Evolutionary conservation across 1,139 yeast genomes (phyloP).

Genomic region (Pichia sorboxylosa): DNA sequence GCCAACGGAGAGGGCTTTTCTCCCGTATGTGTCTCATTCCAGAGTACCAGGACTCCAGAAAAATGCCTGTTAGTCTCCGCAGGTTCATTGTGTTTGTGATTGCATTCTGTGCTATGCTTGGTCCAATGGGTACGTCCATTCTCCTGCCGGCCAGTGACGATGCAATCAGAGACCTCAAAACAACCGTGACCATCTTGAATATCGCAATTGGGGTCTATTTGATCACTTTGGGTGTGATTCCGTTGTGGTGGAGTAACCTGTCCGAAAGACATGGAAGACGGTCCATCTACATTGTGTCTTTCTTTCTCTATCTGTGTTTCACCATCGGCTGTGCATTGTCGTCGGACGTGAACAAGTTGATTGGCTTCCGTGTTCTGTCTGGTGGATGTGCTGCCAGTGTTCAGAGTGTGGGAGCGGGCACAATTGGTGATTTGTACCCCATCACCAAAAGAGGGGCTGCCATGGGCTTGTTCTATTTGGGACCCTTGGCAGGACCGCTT

Average conservation of each 20-base stretch:
- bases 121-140: slow-evolving; percentile 89
- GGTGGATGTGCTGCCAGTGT: slow-evolving; percentile 84
- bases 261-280: slow-evolving; percentile 71
- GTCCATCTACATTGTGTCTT: slow-evolving; percentile 58
- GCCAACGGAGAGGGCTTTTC: slow-evolving; percentile 44
- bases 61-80: slow-evolving; percentile 42
- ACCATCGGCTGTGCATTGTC: slow-evolving; percentile 64
- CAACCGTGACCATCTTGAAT: slow-evolving; percentile 52
- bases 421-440: slow-evolving; percentile 61
- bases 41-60: slow-evolving; percentile 64
- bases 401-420: slow-evolving; percentile 86
- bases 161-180: slow-evolving; percentile 42
- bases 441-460: slow-evolving; percentile 67
- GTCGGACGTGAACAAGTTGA: slow-evolving; percentile 48
- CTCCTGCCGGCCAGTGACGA: slow-evolving; percentile 68
- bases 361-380: slow-evolving; percentile 55
- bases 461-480: slow-evolving; percentile 71
- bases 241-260: slow-evolving; percentile 82
- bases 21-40: slow-evolving; percentile 46
- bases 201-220: slow-evolving; percentile 73
- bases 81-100: slow-evolving; percentile 47
- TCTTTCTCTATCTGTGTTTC: slow-evolving; percentile 50
- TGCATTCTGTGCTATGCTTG: slow-evolving; percentile 66
- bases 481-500: slow-evolving; percentile 74
- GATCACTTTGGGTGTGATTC: slow-evolving; percentile 64